phyloP scores from a whole-genome alignment of 306 rosid genomes.

The Cicer bijugum region DNA sequence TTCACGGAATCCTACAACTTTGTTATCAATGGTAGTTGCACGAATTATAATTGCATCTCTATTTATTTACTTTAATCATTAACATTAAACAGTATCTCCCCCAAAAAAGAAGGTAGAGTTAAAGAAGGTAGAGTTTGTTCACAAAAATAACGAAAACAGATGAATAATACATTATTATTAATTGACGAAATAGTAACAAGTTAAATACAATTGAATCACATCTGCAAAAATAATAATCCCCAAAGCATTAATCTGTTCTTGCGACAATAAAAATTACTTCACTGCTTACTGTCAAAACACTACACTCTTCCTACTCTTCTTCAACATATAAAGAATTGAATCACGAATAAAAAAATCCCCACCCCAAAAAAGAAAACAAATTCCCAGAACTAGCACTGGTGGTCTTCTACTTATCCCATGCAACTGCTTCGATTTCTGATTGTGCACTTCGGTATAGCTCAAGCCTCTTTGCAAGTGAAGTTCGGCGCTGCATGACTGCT shows the following conservation, averaged over 20 bases:
- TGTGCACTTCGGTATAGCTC: slow-evolving; percentile 95
- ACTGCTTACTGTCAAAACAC: neutral
- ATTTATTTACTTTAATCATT: neutral
- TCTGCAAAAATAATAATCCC: slow-evolving; percentile 11
- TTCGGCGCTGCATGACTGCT: slow-evolving; percentile 82
- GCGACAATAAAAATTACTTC: slow-evolving; percentile 32
- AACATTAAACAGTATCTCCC: neutral
- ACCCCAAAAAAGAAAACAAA: neutral
- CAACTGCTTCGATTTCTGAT: slow-evolving; percentile 86
- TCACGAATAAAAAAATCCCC: neutral
- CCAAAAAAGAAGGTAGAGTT: too few relatives aligned
- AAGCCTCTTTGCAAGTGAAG: slow-evolving; percentile 77
- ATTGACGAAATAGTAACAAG: slow-evolving; percentile 18
- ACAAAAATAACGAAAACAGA: slow-evolving; percentile 13
- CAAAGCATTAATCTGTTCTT: neutral
- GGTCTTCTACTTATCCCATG: slow-evolving; percentile 82
- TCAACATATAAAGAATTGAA: slow-evolving; percentile 30
- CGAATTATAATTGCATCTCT: neutral
- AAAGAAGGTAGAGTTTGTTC: neutral
- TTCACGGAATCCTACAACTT: too few relatives aligned
- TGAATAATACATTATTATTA: neutral
- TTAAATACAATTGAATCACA: slow-evolving; percentile 38
- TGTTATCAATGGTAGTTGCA: too few relatives aligned
- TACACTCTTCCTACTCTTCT: neutral
- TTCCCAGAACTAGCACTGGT: neutral